A percentile compares a stretch with the other conserved stretches of the same genome.
Evolutionary conservation across 768 basidiomycete genomes (phyloP).

Genomic region (Crepidotus variabilis): DNA sequence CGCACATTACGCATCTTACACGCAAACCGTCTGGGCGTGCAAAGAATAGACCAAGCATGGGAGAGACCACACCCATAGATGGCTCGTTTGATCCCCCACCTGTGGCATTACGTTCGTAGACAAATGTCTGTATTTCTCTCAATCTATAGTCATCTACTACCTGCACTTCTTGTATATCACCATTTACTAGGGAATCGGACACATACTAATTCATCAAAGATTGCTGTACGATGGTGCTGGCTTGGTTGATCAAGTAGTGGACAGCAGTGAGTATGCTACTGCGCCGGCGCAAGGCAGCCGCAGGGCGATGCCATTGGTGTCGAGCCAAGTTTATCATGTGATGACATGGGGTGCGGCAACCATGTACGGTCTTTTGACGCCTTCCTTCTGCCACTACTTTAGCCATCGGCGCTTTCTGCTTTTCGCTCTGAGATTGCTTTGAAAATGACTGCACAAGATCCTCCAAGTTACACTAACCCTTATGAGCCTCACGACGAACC

Average conservation of each 20-base stretch:
- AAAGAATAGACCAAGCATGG: conserved; percentile 44
- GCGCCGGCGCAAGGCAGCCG: not conserved
- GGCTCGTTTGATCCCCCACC: conserved; percentile 13
- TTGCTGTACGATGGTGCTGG: no score
- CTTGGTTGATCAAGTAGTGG: no score
- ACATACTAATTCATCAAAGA: not conserved
- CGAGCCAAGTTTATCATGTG: not conserved
- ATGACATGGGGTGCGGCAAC: not conserved
- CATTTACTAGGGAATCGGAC: not conserved
- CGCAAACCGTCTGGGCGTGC: conserved; percentile 57
- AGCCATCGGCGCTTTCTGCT: no score
- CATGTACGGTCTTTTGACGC: not conserved
- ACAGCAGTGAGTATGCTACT: not conserved
- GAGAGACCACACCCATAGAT: conserved; percentile 38
- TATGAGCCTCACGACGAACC: not conserved
- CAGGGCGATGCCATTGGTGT: not conserved
- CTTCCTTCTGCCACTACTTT: not conserved
- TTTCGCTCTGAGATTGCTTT: not conserved
- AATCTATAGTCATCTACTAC: not conserved
- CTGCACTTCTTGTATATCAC: not conserved
- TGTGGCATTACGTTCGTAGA: conserved; percentile 5
- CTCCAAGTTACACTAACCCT: not conserved
- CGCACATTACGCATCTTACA: conserved; percentile 59
- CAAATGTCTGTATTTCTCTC: conserved; percentile 6
- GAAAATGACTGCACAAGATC: not conserved